phyloP scores from a whole-genome alignment of 371 early-diverging fungal genomes.

The Racocetra persica region DNA sequence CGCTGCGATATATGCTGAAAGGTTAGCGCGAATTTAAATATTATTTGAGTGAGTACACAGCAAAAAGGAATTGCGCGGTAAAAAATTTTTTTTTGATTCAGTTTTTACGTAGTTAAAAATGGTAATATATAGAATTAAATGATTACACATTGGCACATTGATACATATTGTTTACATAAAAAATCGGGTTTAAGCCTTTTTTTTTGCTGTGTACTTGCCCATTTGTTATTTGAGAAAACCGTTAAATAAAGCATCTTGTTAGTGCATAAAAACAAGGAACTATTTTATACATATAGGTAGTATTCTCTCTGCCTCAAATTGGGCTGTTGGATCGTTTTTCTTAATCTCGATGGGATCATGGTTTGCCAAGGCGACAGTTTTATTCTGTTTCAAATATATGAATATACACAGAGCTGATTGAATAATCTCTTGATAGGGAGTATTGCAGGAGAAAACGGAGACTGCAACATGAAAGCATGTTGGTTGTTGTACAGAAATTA shows the following conservation, averaged over 20 bases:
- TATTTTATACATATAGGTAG: constrained; percentile 36
- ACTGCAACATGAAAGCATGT: background rate
- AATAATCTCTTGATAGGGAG: constrained; percentile 32
- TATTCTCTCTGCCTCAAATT: constrained; percentile 44
- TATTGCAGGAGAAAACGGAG: constrained; percentile 12
- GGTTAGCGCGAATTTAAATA: constrained; percentile 27
- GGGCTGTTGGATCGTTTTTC: constrained; percentile 46
- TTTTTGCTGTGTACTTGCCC: no score
- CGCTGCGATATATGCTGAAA: constrained; percentile 38
- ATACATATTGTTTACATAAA: no score
- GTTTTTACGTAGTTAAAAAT: no score
- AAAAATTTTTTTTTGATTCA: background rate
- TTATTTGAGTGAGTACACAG: no score
- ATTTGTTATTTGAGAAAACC: background rate
- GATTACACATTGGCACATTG: no score
- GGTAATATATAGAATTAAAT: no score
- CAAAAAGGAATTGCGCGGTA: background rate
- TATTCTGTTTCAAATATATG: background rate
- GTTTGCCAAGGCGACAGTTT: constrained; percentile 8
- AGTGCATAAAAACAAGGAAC: background rate
- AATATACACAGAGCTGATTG: background rate
- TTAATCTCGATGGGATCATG: constrained; percentile 40
- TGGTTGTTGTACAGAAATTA: constrained; percentile 27
- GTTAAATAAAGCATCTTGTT: background rate
- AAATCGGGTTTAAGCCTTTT: no score